Base-by-base conservation (phyloP, 306 rosid species). In the Castanopsis chinensis region DNA sequence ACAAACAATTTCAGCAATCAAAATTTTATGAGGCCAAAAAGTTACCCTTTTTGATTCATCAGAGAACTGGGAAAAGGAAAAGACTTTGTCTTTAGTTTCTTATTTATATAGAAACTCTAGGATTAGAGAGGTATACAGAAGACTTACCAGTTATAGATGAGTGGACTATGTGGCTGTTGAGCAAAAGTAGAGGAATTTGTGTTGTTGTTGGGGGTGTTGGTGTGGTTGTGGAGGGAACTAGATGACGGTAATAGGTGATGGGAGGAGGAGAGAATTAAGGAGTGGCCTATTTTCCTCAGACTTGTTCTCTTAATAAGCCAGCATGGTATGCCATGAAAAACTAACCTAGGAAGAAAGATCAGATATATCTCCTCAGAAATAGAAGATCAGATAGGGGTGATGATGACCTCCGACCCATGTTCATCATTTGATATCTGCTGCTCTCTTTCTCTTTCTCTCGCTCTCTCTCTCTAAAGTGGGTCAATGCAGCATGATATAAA, bases 401-500 rank as follows among this genome's bases (percentile, higher is more conserved):
- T 87, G 89, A 87, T 84, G 94, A 92, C 87, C 83, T 82, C 72
- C 85, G 53, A 85, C 83, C 85, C 78, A 87, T 79, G 87, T 73
- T 88, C 89, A 81, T 72, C 85, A 85, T 83, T 78, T 87, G 75
- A 86, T 84, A 83, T 82, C 41, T 75, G 69, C 75, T 71, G 60
- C 54, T 3, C 61, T 58, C 35, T 19, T 56, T 78, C 79, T 55
- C 79, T 61, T 64, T 80, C 87, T 67, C 70, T 79, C 71, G 56
- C 25, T 14, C 54, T 23, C 35, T 52, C 76, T 30, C 81, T 71
- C 51, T 76, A 19, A 67, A 74, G 84, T 82, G 89, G 90, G 99
- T 93, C 98, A 95, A 93, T 93, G 93, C 83, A 58, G 81, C 80
- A 77, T 64, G 89, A 77, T 89, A 86, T 88, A 89, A 89, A 90